phyloP scores from a whole-genome alignment of 2,329 filamentous ascomycete species.

The Pseudovirgaria hyperparasitica region DNA sequence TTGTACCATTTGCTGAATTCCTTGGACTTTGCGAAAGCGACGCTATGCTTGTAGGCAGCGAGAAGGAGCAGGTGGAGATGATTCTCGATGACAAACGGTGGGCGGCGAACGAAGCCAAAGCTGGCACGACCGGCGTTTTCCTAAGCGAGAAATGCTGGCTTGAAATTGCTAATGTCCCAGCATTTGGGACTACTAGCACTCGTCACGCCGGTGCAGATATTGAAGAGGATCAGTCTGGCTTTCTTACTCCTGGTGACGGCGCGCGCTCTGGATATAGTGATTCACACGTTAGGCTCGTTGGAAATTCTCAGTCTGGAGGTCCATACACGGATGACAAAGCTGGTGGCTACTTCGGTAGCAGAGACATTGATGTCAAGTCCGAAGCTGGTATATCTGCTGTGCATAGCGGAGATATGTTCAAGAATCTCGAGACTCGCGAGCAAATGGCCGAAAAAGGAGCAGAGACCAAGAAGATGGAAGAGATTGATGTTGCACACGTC shows the following conservation, averaged over 20 bases:
- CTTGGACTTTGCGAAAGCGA: slow-evolving; percentile 78
- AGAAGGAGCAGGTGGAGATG: slow-evolving; percentile 80
- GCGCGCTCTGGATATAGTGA: slow-evolving; percentile 42
- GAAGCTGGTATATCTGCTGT: slow-evolving; percentile 88
- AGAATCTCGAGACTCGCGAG: slow-evolving; percentile 83
- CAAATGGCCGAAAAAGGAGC: slow-evolving; percentile 94
- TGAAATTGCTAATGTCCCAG: slow-evolving; percentile 63
- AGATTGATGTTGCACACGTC: slow-evolving; percentile 73
- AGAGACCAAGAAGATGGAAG: slow-evolving; percentile 75
- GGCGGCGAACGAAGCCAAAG: slow-evolving; percentile 80
- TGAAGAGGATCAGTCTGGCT: slow-evolving; percentile 47
- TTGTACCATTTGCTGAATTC: slow-evolving; percentile 92
- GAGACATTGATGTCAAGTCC: slow-evolving; percentile 72
- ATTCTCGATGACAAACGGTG: slow-evolving; percentile 88
- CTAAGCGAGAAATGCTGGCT: slow-evolving; percentile 93
- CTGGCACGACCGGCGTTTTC: slow-evolving; percentile 89
- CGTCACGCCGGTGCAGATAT: slow-evolving; percentile 41
- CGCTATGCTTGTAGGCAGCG: slow-evolving; percentile 75
- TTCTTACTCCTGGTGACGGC: slow-evolving; percentile 42
- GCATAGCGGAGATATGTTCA: slow-evolving; percentile 93
- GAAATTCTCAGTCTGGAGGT: slow-evolving; percentile 32
- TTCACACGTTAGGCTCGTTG: slow-evolving; percentile 43
- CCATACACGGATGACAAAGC: slow-evolving; percentile 65
- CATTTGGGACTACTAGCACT: slow-evolving; percentile 38
- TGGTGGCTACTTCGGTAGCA: slow-evolving; percentile 67